Base-by-base conservation (phyloP, 768 basidiomycete species). In the Pleurotus eryngii region DNA sequence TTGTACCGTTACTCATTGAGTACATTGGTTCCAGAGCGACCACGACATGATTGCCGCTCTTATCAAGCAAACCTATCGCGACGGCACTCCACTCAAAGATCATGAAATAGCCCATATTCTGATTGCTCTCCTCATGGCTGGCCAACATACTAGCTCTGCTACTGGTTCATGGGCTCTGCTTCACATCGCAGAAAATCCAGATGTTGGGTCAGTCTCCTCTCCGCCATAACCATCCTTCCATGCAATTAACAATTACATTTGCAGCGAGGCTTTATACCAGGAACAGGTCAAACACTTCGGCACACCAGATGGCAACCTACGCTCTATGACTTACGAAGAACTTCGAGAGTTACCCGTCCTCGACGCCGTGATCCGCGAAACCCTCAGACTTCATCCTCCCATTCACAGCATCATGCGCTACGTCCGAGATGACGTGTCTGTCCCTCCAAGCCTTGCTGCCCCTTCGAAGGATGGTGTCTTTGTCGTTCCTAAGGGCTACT, bases 101-200 rank as follows among this genome's bases (percentile, higher is more conserved):
- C 87, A 90, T 63, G 93, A 98, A 71, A 89, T 98, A 59, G 95
- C 97, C 0, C 97, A 98, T 68, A 95, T 99, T 68, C 86, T 99
- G 89, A 99, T 98, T 66, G 97, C 97, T 14, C 83, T 99, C 46
- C 86, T 99, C 61, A 98, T 99, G 97, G 97, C 97, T 45, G 97
- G 97, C 39, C 97, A 99, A 74, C 97, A 99, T 73, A 99, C 97
- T 0, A 92, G 90, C 64, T 97, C 97, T 12, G 88, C 97, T 2
- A 89, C 92, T 18, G 86, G 86, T 30, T 88, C 94, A 8, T 99
- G 97, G 97, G 69, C 87, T 14, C 78, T 98, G 39, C 82, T 98
- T 43, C 93, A 97, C 66, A 70, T 98, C 27, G 96, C 95, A 26
- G 75, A 83, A 61, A 81, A 86, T 47, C 82, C 81, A 1, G 84